Base-by-base conservation (phyloP, 2,329 filamentous ascomycete genomes). In the Hypocreales sp. region DNA sequence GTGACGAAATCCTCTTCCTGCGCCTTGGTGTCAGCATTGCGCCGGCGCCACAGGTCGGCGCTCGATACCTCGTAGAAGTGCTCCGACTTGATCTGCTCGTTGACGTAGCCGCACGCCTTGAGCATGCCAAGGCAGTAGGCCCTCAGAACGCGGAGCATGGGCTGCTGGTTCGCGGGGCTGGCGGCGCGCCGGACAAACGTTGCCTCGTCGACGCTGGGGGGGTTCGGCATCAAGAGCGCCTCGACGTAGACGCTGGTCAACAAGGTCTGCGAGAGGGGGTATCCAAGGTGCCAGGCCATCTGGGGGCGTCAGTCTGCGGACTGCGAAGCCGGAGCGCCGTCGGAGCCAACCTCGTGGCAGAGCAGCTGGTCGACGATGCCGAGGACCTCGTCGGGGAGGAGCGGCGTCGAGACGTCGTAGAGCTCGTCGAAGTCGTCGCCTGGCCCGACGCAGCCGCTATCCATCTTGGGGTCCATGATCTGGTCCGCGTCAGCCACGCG, bases 381-480 rank as follows among this genome's bases (percentile, higher is more conserved):
- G 29, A 98, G 58, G 1, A 92, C 71, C 51, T 98, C 78, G 40
- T 79, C 72, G 1, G 83, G 79, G 10, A 76, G 60, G 22, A 92
- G 56, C 6, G 67, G 58, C 25, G 64, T 61, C 23, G 69, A 58
- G 22, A 84, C 70, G 44, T 93, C 77, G 50, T 87, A 92, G 27
- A 79, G 67, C 36, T 87, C 78, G 33, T 92, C 81, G 19, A 87
- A 67, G n/a, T 74, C 72, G 44, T 93, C 82, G 17, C 76, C 79
- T 7, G 78, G 71, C 13, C 72, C 65, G 6, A 92, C 61, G 38
- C 78, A 84, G 16, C 90, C 90, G 46, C 83, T 94, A 52, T 98
- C 90, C 90, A 98, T 98, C 55, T 95, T 98, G 1, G 81, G 76
- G 46, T 98, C 90, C 82, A 94, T 94, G 41, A 98, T 93, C 90